Base-by-base conservation (phyloP, 129 eudicot genomes). In the Arctium lappa region DNA sequence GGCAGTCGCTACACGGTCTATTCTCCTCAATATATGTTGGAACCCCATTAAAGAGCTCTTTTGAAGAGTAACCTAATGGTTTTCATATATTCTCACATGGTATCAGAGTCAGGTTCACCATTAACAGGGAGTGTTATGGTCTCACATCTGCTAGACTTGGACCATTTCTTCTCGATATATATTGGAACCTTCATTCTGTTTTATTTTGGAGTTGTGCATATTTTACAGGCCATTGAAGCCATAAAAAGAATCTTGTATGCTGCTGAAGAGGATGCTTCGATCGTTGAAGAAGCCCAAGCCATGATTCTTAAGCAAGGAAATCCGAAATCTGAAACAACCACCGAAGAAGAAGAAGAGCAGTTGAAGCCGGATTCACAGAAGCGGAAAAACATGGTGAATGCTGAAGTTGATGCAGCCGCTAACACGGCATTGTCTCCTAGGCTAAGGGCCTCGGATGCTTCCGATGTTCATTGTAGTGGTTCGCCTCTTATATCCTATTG, bases 391-490 rank as follows among this genome's bases (percentile, higher is more conserved):
- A 85, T 90, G 53, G 73, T 85, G 44, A 92, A 86, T 72, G 86
- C 77, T 44, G 94, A 86, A 9, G 87, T 88, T 65, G 97, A 88
- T 42, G 89, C 79, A 77, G 94, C 97, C 50, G 91, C 97, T 1
- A 85, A 66, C 79, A 79, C 88, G 27, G 79, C 82, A 16, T 80
- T 74, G 46, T 88, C 94, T 83, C 92, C 97, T 15, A 90, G 92
- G 88, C 92, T 85, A 77, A 87, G 94, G 81, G 72, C 85, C 30
- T 86, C 97, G 72, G 97, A 92, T 85, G 85, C 84, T 63, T 83
- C 92, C 31, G 97, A 92, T 85, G 94, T 90, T 53, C 93, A 87
- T 75, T 85, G 87, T 81, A 88, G 92, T 71, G 89, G 81, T 71
- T 88, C 97, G 13, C 89, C 91, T 38, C 89, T 90, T 11, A 78